These are phyloP conservation scores for Tephrocybe sp. DNA, from an alignment of 768 basidiomycete species.

Conservation along the genomic window DNA sequence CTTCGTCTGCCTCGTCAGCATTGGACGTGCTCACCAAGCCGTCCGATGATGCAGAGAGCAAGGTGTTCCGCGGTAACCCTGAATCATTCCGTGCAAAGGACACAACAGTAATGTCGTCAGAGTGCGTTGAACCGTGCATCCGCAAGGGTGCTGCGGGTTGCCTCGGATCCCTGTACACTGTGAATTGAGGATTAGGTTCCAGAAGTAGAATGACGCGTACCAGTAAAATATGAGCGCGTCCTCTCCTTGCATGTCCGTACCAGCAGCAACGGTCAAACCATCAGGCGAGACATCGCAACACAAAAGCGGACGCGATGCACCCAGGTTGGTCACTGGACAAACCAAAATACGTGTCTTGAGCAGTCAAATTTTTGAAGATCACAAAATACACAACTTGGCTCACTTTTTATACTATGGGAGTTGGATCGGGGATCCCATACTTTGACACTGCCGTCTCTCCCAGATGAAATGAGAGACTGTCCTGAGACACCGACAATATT, in stretches of 20 bases:
- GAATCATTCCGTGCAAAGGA: constrained; percentile 42
- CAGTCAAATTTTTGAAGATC: constrained; percentile 28
- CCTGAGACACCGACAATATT: constrained; percentile 39
- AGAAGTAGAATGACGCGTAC: constrained; percentile 32
- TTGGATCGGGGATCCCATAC: constrained; percentile 72
- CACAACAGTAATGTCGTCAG: constrained; percentile 86
- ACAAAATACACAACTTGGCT: constrained; percentile 24
- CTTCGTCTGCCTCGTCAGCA: constrained; percentile 76
- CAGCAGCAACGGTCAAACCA: constrained; percentile 74
- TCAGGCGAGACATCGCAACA: constrained; percentile 71
- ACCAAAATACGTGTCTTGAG: constrained; percentile 30
- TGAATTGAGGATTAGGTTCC: background rate
- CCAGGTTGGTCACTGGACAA: constrained; percentile 46
- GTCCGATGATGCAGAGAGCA: constrained; percentile 85
- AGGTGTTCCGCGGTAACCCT: constrained; percentile 24
- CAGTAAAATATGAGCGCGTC: constrained; percentile 86
- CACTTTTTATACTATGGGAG: constrained; percentile 57
- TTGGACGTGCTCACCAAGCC: constrained; percentile 76
- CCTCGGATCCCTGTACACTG: constrained; percentile 72
- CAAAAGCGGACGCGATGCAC: constrained; percentile 45
- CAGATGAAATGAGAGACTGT: constrained; percentile 57
- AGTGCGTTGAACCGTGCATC: constrained; percentile 83
- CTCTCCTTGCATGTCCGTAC: constrained; percentile 76
- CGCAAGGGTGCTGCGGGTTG: constrained; percentile 67
- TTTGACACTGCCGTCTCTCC: constrained; percentile 68